Conservation (phyloP, 441 rosid species). For the Pelargonium citronellum region DNA sequence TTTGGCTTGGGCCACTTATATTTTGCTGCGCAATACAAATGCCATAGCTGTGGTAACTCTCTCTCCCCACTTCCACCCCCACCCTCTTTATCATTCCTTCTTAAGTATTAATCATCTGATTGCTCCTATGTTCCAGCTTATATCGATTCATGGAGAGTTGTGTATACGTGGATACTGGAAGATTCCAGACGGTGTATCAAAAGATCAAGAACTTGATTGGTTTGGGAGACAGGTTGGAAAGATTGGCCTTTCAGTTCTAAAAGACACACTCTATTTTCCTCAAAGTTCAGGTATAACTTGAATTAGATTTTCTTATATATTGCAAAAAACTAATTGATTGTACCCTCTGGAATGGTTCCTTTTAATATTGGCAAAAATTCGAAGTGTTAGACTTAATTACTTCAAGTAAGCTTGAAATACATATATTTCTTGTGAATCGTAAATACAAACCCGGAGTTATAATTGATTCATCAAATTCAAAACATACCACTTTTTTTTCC, state of each 20-base stretch:
- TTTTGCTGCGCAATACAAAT: slow-evolving; percentile 71
- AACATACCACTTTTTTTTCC: neutral
- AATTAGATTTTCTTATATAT: neutral
- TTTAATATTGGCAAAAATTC: neutral
- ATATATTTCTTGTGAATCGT: neutral
- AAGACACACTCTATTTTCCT: slow-evolving; percentile 65
- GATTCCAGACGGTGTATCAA: slow-evolving; percentile 39
- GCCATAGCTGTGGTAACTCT: slow-evolving; percentile 54
- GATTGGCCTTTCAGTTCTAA: slow-evolving; percentile 51
- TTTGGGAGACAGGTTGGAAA: slow-evolving; percentile 46
- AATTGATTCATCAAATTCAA: neutral
- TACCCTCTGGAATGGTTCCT: neutral
- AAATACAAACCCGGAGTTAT: neutral
- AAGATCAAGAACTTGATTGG: slow-evolving; percentile 49
- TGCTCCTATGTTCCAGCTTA: slow-evolving; percentile 35
- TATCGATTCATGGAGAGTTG: slow-evolving; percentile 47
- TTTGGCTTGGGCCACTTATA: slow-evolving; percentile 83
- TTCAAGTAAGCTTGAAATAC: neutral
- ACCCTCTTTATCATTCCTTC: too few relatives aligned
- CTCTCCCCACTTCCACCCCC: neutral
- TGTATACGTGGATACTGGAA: slow-evolving; percentile 87
- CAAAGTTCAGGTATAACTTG: slow-evolving; percentile 45
- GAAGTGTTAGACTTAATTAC: neutral
- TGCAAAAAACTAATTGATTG: neutral
- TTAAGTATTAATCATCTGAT: neutral